Conservation (phyloP, 2,329 filamentous ascomycete genomes). For the Colletotrichum lini region DNA sequence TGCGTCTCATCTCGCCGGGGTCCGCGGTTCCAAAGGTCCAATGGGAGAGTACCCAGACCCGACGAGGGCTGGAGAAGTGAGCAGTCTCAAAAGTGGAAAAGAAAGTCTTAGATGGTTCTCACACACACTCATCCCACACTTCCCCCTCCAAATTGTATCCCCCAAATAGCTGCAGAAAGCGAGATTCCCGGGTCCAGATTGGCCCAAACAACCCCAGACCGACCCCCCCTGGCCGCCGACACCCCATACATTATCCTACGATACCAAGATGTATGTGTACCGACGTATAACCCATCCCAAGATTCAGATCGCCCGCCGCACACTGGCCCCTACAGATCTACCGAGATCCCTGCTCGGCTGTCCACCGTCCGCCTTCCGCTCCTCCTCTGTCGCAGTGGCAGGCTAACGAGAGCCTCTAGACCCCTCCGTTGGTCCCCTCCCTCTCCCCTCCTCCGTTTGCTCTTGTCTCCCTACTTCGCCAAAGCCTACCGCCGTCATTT, state of each 20-base stretch:
- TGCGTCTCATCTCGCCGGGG: not conserved
- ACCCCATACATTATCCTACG: not conserved
- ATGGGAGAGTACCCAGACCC: not conserved
- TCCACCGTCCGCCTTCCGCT: not conserved
- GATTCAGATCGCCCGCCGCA: constrained; percentile 20
- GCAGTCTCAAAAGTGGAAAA: constrained; percentile 1
- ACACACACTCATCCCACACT: not conserved
- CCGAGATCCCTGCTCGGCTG: not conserved
- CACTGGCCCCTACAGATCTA: constrained; percentile 13
- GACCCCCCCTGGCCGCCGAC: not conserved
- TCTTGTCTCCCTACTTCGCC: not conserved
- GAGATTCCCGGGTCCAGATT: constrained; percentile 12
- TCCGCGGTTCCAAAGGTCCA: constrained; percentile 1
- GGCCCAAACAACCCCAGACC: constrained; percentile 6
- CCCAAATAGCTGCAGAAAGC: constrained; percentile 8
- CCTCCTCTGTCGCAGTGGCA: not conserved
- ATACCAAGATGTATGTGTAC: constrained; percentile 4
- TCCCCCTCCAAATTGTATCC: not conserved
- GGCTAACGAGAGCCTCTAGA: not conserved
- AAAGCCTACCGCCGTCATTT: not conserved
- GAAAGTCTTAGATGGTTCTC: constrained; percentile 8
- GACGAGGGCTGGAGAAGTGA: constrained; percentile 4
- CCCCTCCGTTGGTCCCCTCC: not conserved
- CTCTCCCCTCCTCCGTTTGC: constrained; percentile 13
- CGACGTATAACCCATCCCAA: not conserved